phyloP scores from a whole-genome alignment of 2,329 filamentous ascomycete species.

The Ophiocordyceps camponoti-floridani region DNA sequence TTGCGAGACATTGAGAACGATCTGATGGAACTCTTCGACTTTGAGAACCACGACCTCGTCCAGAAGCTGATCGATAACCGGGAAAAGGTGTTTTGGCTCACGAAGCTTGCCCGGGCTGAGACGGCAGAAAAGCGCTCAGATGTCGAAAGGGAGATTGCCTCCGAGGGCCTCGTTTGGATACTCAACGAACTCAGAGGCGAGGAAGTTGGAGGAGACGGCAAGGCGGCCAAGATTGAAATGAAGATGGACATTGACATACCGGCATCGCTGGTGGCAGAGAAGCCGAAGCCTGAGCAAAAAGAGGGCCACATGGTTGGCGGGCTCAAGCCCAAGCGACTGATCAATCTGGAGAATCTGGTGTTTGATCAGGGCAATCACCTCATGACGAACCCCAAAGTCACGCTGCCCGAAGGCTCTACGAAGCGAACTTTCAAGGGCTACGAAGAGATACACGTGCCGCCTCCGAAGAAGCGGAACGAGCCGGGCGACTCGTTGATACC shows the following conservation, averaged over 20 bases:
- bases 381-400: constrained; percentile 97
- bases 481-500: constrained; percentile 67
- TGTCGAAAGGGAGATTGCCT: constrained; percentile 80
- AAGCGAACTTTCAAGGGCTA: constrained; percentile 96
- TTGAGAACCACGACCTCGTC: constrained; percentile 86
- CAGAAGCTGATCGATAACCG: constrained; percentile 81
- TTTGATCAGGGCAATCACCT: constrained; percentile 98
- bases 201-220: constrained; percentile 35
- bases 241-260: constrained; percentile 88
- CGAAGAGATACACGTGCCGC: constrained; percentile 92
- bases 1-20: constrained; percentile 95
- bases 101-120: constrained; percentile 66
- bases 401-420: constrained; percentile 81
- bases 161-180: constrained; percentile 71
- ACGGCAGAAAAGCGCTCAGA: constrained; percentile 57
- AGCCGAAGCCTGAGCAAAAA: constrained; percentile 32
- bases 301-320: constrained; percentile 63
- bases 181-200: constrained; percentile 76
- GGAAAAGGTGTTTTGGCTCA: constrained; percentile 92
- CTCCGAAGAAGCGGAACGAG: constrained; percentile 74
- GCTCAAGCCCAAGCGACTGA: constrained; percentile 67
- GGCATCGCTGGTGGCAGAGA: constrained; percentile 32
- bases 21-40: constrained; percentile 95
- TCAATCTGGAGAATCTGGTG: constrained; percentile 89
- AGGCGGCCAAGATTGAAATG: constrained; percentile 60